These are phyloP conservation scores for Casuarina cunninghamiana DNA, from an alignment of 306 rosid genomes.

Conservation along the genomic window DNA sequence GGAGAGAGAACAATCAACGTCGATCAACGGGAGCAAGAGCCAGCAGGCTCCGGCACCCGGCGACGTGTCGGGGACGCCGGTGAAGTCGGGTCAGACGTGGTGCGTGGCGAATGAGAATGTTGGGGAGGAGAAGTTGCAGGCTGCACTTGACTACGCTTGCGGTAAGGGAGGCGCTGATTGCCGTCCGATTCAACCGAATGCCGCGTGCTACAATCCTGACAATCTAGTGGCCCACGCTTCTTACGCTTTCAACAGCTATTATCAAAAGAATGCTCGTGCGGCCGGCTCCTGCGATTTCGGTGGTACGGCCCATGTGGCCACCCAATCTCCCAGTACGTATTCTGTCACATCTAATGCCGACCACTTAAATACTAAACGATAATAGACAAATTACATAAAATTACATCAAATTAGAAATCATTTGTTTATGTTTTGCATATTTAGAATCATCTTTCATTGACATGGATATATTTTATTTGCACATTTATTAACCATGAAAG, in stretches of 20 bases:
- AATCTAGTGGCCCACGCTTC: slow-evolving; percentile 86
- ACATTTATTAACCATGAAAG: too few relatives aligned
- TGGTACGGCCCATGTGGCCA: slow-evolving; percentile 68
- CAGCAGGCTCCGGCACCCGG: slow-evolving; percentile 36
- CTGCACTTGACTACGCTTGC: slow-evolving; percentile 72
- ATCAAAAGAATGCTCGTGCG: slow-evolving; percentile 72
- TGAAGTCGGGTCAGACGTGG: slow-evolving; percentile 48
- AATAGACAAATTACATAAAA: too few relatives aligned
- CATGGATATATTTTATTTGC: too few relatives aligned
- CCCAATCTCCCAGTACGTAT: slow-evolving; percentile 69
- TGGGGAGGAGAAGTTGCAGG: slow-evolving; percentile 46
- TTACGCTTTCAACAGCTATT: slow-evolving; percentile 78
- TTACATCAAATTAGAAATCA: too few relatives aligned
- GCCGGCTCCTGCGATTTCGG: slow-evolving; percentile 70
- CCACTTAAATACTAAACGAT: too few relatives aligned
- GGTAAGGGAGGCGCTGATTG: slow-evolving; percentile 89
- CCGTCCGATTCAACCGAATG: slow-evolving; percentile 51
- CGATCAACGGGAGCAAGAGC: slow-evolving; percentile 36
- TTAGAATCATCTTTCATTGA: too few relatives aligned
- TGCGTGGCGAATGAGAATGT: slow-evolving; percentile 66
- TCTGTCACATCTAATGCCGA: not conserved
- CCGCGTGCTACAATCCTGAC: slow-evolving; percentile 75
- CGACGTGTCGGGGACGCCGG: slow-evolving; percentile 4
- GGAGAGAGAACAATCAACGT: not conserved
- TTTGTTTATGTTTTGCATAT: too few relatives aligned